Conservation (phyloP, 179 eudicot genomes). For the Beta lomatogona region DNA sequence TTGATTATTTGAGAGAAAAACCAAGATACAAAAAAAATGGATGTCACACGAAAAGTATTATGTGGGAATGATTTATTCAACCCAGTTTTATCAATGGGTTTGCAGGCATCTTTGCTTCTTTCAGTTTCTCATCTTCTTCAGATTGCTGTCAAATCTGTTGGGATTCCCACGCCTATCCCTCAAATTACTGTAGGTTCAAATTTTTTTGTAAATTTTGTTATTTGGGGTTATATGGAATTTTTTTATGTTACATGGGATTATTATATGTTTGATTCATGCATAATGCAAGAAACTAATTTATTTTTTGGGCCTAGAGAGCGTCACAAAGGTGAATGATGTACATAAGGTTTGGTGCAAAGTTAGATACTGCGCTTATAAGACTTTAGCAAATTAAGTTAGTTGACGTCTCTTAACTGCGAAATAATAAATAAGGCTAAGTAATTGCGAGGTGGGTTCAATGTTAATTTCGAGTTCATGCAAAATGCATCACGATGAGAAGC, state of each 20-base stretch:
- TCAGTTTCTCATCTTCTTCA: slow-evolving; percentile 65
- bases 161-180: slow-evolving; percentile 68
- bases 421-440: no score
- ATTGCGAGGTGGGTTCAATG: no score
- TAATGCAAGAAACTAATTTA: no score
- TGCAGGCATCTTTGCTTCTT: slow-evolving; percentile 60
- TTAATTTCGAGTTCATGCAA: no score
- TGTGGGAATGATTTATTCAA: slow-evolving; percentile 60
- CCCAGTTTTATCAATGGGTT: slow-evolving; percentile 64
- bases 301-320: no score
- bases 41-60: slow-evolving; percentile 39
- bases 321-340: no score
- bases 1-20: neutral
- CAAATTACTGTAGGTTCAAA: slow-evolving; percentile 64
- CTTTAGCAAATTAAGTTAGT: no score
- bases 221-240: neutral
- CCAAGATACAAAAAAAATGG: slow-evolving; percentile 23
- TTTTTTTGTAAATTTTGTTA: neutral
- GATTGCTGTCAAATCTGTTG: slow-evolving; percentile 57
- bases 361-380: no score
- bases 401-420: no score
- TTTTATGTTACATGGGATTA: neutral
- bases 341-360: no score
- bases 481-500: no score
- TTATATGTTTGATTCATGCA: no score